Evolutionary conservation across 352 stramenopile species (phyloP).

Genomic region (Thraustotheca clavata): DNA sequence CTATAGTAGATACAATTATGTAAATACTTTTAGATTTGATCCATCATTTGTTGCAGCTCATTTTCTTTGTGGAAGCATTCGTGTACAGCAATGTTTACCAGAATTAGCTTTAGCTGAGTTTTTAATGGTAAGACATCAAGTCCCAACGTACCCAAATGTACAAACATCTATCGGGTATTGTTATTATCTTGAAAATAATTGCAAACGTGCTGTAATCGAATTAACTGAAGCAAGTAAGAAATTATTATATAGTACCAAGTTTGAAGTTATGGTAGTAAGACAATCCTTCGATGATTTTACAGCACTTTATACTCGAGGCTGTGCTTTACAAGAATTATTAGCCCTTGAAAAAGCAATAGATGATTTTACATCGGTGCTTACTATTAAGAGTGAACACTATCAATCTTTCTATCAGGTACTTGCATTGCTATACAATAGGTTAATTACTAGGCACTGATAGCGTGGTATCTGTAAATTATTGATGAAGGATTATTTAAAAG

Average conservation of each 20-base stretch:
- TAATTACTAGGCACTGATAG: too few relatives aligned
- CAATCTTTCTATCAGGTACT: slow-evolving; percentile 16
- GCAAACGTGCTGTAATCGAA: slow-evolving; percentile 34
- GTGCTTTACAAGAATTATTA: slow-evolving; percentile 41
- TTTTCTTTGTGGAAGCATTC: slow-evolving; percentile 46
- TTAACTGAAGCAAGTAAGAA: slow-evolving; percentile 33
- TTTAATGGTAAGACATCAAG: slow-evolving; percentile 38
- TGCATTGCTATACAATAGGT: too few relatives aligned
- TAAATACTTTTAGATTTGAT: slow-evolving; percentile 24
- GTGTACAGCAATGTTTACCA: slow-evolving; percentile 39
- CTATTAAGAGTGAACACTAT: slow-evolving; percentile 21
- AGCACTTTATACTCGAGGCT: slow-evolving; percentile 41
- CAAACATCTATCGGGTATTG: slow-evolving; percentile 48
- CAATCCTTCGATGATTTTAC: slow-evolving; percentile 23
- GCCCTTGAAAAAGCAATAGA: slow-evolving; percentile 31
- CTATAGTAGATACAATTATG: neutral
- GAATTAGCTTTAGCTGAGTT: slow-evolving; percentile 46
- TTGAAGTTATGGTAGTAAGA: slow-evolving; percentile 12
- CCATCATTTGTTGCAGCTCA: slow-evolving; percentile 40
- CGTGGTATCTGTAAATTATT: slow-evolving; percentile 33
- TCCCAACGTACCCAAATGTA: slow-evolving; percentile 34
- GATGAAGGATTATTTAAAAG: slow-evolving; percentile 27
- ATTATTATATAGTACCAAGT: neutral
- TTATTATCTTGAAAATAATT: slow-evolving; percentile 34
- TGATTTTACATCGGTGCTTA: slow-evolving; percentile 33